phyloP scores from a whole-genome alignment of 2,329 filamentous ascomycete genomes.

The Fusarium sterilihyphosum region DNA sequence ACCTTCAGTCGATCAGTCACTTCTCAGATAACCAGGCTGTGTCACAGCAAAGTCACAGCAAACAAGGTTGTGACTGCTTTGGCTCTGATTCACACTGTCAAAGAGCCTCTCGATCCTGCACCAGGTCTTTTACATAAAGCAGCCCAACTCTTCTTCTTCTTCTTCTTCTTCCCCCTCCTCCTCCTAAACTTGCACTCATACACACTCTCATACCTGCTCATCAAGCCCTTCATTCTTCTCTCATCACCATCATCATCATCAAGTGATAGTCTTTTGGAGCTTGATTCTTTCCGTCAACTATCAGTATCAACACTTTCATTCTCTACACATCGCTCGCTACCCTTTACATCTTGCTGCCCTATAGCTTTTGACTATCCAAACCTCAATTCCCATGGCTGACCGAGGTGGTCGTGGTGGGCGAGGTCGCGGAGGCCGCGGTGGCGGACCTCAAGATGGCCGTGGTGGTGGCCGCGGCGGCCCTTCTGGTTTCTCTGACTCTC shows the following conservation, averaged over 20 bases:
- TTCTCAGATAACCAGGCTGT: background rate
- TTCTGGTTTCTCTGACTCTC: slow-evolving; percentile 12
- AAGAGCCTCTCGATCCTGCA: background rate
- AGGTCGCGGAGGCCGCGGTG: slow-evolving; percentile 32
- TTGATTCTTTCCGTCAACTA: background rate
- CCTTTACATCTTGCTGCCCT: background rate
- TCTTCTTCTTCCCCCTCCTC: background rate
- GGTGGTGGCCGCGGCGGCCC: slow-evolving; percentile 23
- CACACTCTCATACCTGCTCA: background rate
- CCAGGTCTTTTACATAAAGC: slow-evolving; percentile 5
- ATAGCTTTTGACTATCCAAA: background rate
- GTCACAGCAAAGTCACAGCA: background rate
- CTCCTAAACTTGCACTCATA: background rate
- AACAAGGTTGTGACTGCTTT: background rate
- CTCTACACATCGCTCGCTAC: background rate
- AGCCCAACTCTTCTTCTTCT: background rate
- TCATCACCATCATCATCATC: background rate
- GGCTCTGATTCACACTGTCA: slow-evolving; percentile 1
- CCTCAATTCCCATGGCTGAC: slow-evolving; percentile 38
- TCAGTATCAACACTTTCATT: background rate
- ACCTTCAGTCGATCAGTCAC: background rate
- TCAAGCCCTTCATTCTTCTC: background rate
- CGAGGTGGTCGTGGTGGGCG: slow-evolving; percentile 38
- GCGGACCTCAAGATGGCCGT: slow-evolving; percentile 26
- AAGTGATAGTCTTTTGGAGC: background rate